Evolutionary conservation across 306 rosid genomes (phyloP), one percentile per base, ranked within the genome.

Genomic region (Dicorynia guianensis): DNA sequence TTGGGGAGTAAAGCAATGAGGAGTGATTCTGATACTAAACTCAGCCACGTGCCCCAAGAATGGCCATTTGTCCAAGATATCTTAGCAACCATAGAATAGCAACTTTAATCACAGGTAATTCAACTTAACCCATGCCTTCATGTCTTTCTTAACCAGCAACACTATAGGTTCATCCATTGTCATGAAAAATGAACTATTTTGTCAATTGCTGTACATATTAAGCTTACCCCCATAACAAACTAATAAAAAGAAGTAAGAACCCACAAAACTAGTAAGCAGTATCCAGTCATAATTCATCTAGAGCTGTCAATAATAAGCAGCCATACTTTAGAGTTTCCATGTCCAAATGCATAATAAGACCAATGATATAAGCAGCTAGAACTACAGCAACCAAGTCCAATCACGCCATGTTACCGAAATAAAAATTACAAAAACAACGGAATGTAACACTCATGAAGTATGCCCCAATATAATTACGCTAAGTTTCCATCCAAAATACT

Each of bases 261-360:
- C 34, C 8, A 71, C 43, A 19, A 64, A 14, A 52, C 11, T 9
- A 64, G 57, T 58, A 70, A 74, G 20, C 54, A 57, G 30, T 50
- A 68, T 35, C 46, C 73, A 19, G 5, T n/a, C 18, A 35, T 47
- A 35, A 36, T 13, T 17, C 33, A 49, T 69, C 53, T 44, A 57
- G 10, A 60, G 38, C 50, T 4, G 10, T 48, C 18, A 61, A 61
- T 14, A 53, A 15, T 63, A 6, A 57, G 67, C 3, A 33, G 38
- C 8, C 15, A 78, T 49, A 30, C 34, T 57, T 58, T 5, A 8
- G 36, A 69, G 54, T 75, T 62, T 70, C 55, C 76, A 47, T 52
- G 39, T 25, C 68, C 68, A 61, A 48, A 44, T 40, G 30, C 61
- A 76, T 44, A 47, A 74, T 56, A 54, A 68, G 52, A 44, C 58